phyloP scores from a whole-genome alignment of 2,329 filamentous ascomycete species.

The Apiospora rasikravindrae region DNA sequence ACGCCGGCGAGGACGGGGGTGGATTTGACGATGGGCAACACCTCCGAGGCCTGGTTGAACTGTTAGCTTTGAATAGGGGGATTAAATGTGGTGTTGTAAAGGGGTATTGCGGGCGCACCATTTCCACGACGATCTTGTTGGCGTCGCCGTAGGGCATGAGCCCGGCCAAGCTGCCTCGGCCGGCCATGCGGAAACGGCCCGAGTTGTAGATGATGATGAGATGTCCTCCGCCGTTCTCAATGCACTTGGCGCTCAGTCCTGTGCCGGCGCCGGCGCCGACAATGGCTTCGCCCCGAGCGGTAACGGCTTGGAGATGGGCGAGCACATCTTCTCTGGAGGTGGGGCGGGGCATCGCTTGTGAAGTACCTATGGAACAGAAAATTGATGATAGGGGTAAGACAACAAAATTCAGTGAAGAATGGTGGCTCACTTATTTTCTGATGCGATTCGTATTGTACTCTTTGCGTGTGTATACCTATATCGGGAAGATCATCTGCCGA shows the following conservation, averaged over 20 bases:
- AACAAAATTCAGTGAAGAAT: not conserved
- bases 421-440: not conserved
- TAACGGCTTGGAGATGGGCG: conserved; percentile 55
- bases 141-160: conserved; percentile 75
- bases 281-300: conserved; percentile 61
- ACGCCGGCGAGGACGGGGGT: conserved; percentile 74
- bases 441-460: not conserved
- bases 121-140: conserved; percentile 72
- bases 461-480: not conserved
- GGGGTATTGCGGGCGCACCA: conserved; percentile 49
- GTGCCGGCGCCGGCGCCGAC: conserved; percentile 74
- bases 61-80: not conserved
- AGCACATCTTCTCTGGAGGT: conserved; percentile 63
- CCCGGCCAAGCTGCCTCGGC: conserved; percentile 70
- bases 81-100: not conserved
- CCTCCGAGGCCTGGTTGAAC: conserved; percentile 59
- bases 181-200: conserved; percentile 75
- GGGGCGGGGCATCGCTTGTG: conserved; percentile 54
- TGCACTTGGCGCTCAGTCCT: conserved; percentile 72
- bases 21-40: conserved; percentile 66
- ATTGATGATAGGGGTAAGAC: not conserved
- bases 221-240: conserved; percentile 71
- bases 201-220: conserved; percentile 77
- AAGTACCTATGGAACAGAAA: not conserved
- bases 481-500: not conserved